Evolutionary conservation across 257 asterid genomes (phyloP).

Genomic region (Gentiana dahurica): DNA sequence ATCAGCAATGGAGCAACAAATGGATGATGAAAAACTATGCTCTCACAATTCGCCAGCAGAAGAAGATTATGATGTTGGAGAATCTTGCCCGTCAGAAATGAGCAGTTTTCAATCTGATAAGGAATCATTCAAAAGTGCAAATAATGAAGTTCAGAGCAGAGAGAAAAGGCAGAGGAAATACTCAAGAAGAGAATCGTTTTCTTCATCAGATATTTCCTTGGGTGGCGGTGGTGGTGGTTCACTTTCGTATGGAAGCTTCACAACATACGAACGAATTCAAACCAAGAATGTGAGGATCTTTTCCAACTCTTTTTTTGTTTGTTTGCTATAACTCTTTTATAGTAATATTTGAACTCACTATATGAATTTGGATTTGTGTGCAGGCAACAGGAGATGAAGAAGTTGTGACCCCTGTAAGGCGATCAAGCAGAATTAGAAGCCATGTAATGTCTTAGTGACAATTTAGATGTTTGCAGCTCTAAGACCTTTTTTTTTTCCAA

Average conservation of each 20-base stretch:
- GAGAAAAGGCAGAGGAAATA: conserved; percentile 25
- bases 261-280: conserved; percentile 71
- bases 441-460: conserved; percentile 36
- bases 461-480: too few species aligned
- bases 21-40: conserved; percentile 14
- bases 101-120: conserved; percentile 47
- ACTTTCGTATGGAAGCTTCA: conserved; percentile 91
- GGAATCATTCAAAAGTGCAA: conserved; percentile 13
- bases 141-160: conserved; percentile 37
- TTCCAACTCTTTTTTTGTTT: background rate
- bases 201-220: conserved; percentile 35
- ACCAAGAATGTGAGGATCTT: conserved; percentile 48
- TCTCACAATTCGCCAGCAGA: conserved; percentile 31
- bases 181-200: conserved; percentile 49
- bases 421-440: conserved; percentile 79
- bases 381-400: conserved; percentile 71
- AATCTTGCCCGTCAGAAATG: conserved; percentile 53
- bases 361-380: background rate
- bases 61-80: conserved; percentile 16
- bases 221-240: conserved; percentile 20
- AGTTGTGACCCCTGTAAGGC: conserved; percentile 79
- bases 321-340: background rate
- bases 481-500: too few species aligned
- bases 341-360: background rate
- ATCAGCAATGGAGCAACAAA: conserved; percentile 4